Percentiles rank a stretch among this genome's conserved stretches.
phyloP scores from a whole-genome alignment of 2,329 filamentous ascomycete genomes.

The Emergomyces orientalis region DNA sequence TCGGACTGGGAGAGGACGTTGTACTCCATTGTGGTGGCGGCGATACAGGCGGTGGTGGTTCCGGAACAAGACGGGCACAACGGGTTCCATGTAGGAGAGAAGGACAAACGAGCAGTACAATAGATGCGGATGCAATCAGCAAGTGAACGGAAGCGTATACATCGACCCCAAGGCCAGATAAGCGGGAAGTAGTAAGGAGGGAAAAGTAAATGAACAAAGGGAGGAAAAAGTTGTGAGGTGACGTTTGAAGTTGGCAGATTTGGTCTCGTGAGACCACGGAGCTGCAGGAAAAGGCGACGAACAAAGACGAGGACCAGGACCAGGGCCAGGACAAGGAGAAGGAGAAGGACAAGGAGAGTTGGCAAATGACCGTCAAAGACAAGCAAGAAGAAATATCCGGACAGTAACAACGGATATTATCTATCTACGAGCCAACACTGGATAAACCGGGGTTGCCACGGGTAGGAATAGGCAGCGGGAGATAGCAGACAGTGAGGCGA shows the following conservation, averaged over 20 bases:
- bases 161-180: neutral
- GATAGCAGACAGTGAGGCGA: too few species aligned
- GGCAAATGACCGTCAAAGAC: too few species aligned
- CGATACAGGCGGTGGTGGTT: neutral
- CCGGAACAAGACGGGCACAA: neutral
- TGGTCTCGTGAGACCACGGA: neutral
- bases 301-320: neutral
- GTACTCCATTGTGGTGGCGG: constrained; percentile 31
- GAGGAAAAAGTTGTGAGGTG: neutral
- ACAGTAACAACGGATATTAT: too few species aligned
- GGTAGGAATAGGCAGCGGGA: too few species aligned
- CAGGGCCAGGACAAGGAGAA: too few species aligned
- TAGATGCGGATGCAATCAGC: neutral
- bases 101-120: neutral
- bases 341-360: neutral
- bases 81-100: neutral
- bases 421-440: too few species aligned
- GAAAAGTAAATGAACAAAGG: neutral
- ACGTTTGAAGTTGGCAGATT: neutral
- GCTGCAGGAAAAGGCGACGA: neutral
- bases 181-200: neutral
- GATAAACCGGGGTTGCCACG: too few species aligned
- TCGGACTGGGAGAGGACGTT: constrained; percentile 36
- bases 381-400: too few species aligned
- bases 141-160: neutral